Percentiles rank a stretch among this genome's conserved stretches.
Evolutionary conservation across 1,284 basidiomycete genomes (phyloP).

Genomic region (Papiliotrema laurentii): DNA sequence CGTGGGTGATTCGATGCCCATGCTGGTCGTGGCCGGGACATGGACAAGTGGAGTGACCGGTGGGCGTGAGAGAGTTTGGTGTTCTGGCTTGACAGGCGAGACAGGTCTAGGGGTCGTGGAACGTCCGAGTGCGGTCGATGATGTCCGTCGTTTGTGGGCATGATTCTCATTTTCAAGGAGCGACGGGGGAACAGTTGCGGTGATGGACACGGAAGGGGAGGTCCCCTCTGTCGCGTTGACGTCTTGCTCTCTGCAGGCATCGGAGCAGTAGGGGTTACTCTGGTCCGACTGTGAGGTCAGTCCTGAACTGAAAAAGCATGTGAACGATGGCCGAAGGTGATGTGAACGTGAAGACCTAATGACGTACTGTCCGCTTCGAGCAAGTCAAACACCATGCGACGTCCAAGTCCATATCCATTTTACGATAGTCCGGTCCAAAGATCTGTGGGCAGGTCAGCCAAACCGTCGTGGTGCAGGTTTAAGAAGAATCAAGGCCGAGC

Average conservation of each 20-base stretch:
- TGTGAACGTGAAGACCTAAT: too few species aligned
- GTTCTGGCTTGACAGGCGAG: not conserved
- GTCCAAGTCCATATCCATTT: slow-evolving; percentile 29
- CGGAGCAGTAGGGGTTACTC: slow-evolving; percentile 37
- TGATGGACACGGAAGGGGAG: slow-evolving; percentile 13
- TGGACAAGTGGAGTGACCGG: not conserved
- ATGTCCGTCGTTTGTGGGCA: slow-evolving; percentile 3
- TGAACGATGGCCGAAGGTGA: too few species aligned
- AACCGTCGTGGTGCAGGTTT: too few species aligned
- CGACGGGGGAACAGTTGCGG: slow-evolving; percentile 24
- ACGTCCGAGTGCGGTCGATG: not conserved
- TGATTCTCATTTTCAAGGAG: slow-evolving; percentile 7
- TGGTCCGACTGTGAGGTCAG: not conserved
- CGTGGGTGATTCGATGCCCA: slow-evolving; percentile 1
- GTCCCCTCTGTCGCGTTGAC: slow-evolving; percentile 8
- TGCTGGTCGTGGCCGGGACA: not conserved
- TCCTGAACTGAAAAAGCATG: too few species aligned
- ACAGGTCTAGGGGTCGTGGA: not conserved
- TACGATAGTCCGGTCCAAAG: too few species aligned
- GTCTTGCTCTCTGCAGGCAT: slow-evolving; percentile 31
- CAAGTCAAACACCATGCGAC: slow-evolving; percentile 33
- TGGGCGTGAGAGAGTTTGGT: not conserved
- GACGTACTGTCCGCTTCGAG: slow-evolving; percentile 38
- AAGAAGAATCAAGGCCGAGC: too few species aligned
- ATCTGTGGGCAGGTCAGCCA: too few species aligned